Base-by-base conservation (phyloP, 2,329 filamentous ascomycete species). In the Trichothecium sympodiale region DNA sequence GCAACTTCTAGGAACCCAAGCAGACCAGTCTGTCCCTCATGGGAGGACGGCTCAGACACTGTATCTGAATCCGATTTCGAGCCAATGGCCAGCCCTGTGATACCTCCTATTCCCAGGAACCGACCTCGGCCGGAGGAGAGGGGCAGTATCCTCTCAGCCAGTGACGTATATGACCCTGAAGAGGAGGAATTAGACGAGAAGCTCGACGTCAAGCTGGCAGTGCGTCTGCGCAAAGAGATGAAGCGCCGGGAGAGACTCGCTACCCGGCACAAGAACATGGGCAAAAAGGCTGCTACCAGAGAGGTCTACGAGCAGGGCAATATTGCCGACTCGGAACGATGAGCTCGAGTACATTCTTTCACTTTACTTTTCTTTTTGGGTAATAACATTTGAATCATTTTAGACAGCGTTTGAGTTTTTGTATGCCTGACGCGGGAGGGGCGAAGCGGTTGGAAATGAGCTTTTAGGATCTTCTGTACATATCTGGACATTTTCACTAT, bases 371-470 rank as follows among this genome's bases (percentile, higher is more conserved):
- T 17, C 6, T 30, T 6, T 13, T 30, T 30, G n/a, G 29, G n/a
- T 31, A 31, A 16, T 31, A 4, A 17, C 12, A 12, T 17, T 17
- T 12, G 16, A 12, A 5, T 31, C 44, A 35, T 38, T 46, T 51
- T 86, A 95, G 43, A 72, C 57, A 47, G 87, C 94, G 2, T 61
- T 60, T 49, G 73, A 83, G 44, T 54, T 60, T 35, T 53, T 53
- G 41, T 72, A 65, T 25, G 20, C 20, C 10, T 10, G 20, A 25
- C 20, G 20, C 20, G 20, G n/a, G n/a, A n/a, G n/a, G n/a, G n/a
- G n/a, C n/a, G n/a, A n/a, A n/a, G n/a, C n/a, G n/a, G n/a, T n/a
- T n/a, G n/a, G n/a, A n/a, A n/a, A n/a, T n/a, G n/a, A 25, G 20
- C 20, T 25, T 6, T 25, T 25, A 10, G 20, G 10, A 25, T 25